Conservation (phyloP, 495 filamentous ascomycete genomes). For the Neurospora cerealis region DNA sequence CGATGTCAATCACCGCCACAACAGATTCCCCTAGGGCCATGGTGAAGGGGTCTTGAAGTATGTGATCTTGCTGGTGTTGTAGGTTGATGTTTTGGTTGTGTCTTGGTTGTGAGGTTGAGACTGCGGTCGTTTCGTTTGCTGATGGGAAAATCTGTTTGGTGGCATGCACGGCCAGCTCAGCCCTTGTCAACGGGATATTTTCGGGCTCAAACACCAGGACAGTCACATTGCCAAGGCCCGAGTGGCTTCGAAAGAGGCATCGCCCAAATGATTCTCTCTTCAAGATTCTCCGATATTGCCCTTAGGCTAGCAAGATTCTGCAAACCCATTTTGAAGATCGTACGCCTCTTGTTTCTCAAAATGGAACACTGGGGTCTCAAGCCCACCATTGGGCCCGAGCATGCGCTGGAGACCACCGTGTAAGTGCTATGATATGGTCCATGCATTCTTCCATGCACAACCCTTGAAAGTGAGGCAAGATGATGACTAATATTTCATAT, state of each 20-base stretch:
- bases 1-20: too few relatives aligned
- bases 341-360: too few relatives aligned
- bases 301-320: too few relatives aligned
- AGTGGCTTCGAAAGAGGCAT: neutral
- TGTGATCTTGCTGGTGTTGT: too few relatives aligned
- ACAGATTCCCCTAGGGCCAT: too few relatives aligned
- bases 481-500: neutral
- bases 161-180: neutral
- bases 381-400: too few relatives aligned
- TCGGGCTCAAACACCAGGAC: neutral
- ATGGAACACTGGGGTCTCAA: too few relatives aligned
- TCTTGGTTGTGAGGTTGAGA: too few relatives aligned
- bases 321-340: too few relatives aligned
- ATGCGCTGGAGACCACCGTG: neutral
- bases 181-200: neutral
- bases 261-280: neutral
- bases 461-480: neutral
- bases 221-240: neutral
- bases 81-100: too few relatives aligned
- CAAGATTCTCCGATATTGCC: too few relatives aligned
- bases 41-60: too few relatives aligned
- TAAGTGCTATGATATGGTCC: neutral
- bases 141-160: neutral
- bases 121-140: neutral
- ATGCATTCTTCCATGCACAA: neutral